These are phyloP conservation scores for Sesbania bispinosa DNA, from an alignment of 306 rosid species.

Conservation along the genomic window DNA sequence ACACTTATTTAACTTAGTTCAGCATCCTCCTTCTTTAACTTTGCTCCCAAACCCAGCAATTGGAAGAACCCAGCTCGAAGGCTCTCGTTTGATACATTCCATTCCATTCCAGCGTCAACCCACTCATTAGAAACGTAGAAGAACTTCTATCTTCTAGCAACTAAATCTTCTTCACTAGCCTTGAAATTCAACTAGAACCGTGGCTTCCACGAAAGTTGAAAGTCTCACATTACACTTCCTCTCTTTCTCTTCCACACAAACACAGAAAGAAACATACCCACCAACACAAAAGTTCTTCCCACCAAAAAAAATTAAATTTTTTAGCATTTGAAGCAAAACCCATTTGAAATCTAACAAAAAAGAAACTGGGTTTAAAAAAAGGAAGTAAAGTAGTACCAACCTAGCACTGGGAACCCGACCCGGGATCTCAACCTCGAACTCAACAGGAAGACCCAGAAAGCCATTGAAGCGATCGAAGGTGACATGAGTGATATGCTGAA, in stretches of 20 bases:
- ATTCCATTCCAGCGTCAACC: background rate
- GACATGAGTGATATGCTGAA: slow-evolving; percentile 77
- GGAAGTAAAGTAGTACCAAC: slow-evolving; percentile 45
- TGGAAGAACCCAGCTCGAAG: background rate
- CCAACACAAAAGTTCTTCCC: slow-evolving; percentile 11
- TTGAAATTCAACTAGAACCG: background rate
- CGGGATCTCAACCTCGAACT: slow-evolving; percentile 79
- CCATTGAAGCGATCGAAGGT: slow-evolving; percentile 95
- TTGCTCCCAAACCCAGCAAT: background rate
- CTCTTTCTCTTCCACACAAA: slow-evolving; percentile 13
- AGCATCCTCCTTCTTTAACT: background rate
- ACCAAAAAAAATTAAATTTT: background rate
- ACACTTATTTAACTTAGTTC: background rate
- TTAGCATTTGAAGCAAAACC: slow-evolving; percentile 21
- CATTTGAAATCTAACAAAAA: slow-evolving; percentile 19
- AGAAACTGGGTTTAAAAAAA: background rate
- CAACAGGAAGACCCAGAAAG: slow-evolving; percentile 84
- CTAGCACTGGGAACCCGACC: slow-evolving; percentile 96
- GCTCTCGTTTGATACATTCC: background rate
- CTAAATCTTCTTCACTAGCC: background rate
- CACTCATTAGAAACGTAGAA: no score
- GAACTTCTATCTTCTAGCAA: background rate
- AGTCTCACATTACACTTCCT: background rate
- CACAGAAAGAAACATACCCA: background rate
- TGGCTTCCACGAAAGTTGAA: background rate